A percentile compares a stretch with the other conserved stretches of the same genome.
Evolutionary conservation across 495 filamentous ascomycete species (phyloP).

Genomic region (Xylaria cubensis): DNA sequence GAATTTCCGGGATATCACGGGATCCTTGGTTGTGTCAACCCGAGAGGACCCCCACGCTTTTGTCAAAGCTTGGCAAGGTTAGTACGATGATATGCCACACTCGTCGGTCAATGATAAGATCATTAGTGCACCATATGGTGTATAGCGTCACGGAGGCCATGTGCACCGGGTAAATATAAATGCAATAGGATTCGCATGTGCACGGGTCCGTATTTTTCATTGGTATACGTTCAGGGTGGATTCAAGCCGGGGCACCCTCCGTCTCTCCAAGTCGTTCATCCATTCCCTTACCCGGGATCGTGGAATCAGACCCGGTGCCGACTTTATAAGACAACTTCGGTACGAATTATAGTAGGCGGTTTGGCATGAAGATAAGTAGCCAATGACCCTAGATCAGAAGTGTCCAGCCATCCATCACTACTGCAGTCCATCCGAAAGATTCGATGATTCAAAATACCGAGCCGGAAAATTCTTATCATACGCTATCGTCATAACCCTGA

Average conservation of each 20-base stretch:
- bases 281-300: neutral
- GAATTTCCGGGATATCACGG: slow-evolving; percentile 19
- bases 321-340: neutral
- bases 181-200: slow-evolving; percentile 21
- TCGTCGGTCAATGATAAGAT: slow-evolving; percentile 21
- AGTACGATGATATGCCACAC: slow-evolving; percentile 6
- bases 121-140: neutral
- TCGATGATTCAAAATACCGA: neutral
- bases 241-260: neutral
- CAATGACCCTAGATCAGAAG: neutral
- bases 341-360: neutral
- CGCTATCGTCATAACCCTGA: neutral
- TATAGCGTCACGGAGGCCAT: slow-evolving; percentile 1
- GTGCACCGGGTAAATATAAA: slow-evolving; percentile 18
- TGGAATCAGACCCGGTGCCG: neutral
- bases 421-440: neutral
- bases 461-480: neutral
- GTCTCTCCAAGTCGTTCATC: neutral
- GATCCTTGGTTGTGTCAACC: neutral
- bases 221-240: neutral
- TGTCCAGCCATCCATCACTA: neutral
- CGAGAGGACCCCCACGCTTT: slow-evolving; percentile 22
- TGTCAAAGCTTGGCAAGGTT: slow-evolving; percentile 19
- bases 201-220: neutral
- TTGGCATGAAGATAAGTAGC: neutral